Evolutionary conservation across 495 filamentous ascomycete genomes (phyloP).

Genomic region (Bryoglossum gracile): DNA sequence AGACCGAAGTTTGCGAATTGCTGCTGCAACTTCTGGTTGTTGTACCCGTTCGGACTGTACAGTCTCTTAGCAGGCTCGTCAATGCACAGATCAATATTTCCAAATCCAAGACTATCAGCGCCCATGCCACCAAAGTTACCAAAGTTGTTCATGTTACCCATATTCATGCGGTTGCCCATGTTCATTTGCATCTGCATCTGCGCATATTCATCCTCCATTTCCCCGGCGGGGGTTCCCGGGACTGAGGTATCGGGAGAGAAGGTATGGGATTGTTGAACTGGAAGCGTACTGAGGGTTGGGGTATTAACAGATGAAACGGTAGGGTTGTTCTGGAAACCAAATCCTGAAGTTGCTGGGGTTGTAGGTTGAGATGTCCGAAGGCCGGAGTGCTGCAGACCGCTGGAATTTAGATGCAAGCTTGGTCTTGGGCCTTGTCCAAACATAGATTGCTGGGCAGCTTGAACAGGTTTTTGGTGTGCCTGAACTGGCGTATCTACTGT

Average conservation of each 20-base stretch:
- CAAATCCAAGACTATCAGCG: slow-evolving; percentile 22
- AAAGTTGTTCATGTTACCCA: slow-evolving; percentile 36
- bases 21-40: slow-evolving; percentile 51
- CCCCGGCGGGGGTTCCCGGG: slow-evolving; percentile 59
- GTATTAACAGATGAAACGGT: slow-evolving; percentile 98
- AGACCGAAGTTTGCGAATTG: slow-evolving; percentile 59
- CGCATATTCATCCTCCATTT: slow-evolving; percentile 51
- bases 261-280: slow-evolving; percentile 51
- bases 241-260: slow-evolving; percentile 68
- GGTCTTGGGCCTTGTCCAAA: slow-evolving; percentile 72
- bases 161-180: slow-evolving; percentile 42
- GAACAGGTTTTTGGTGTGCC: slow-evolving; percentile 35
- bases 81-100: slow-evolving; percentile 76
- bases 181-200: slow-evolving; percentile 55
- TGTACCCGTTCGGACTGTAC: slow-evolving; percentile 74
- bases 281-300: slow-evolving; percentile 61
- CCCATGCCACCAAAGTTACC: slow-evolving; percentile 30
- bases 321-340: slow-evolving; percentile 83
- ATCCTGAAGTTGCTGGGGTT: slow-evolving; percentile 68
- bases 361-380: slow-evolving; percentile 79
- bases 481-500: slow-evolving; percentile 39
- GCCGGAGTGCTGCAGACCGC: slow-evolving; percentile 63
- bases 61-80: slow-evolving; percentile 93
- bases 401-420: slow-evolving; percentile 58
- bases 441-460: slow-evolving; percentile 35